Percentiles rank a stretch among this genome's conserved stretches.
phyloP scores from a whole-genome alignment of 345 rosid species.

The Moringa oleifera region DNA sequence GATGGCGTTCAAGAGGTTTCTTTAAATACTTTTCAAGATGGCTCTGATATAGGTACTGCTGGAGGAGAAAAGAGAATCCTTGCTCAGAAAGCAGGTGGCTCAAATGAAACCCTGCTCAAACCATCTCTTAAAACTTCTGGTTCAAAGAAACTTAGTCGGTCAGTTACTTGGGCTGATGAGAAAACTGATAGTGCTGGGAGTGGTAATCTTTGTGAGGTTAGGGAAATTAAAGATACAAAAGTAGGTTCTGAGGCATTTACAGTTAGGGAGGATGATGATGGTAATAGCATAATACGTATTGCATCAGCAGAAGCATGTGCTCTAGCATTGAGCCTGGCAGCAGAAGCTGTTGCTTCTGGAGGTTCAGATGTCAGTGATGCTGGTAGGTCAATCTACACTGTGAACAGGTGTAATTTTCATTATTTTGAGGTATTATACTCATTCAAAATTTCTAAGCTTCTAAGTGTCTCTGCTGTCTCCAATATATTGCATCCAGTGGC shows the following conservation, averaged over 20 bases:
- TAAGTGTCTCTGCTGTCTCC: neutral
- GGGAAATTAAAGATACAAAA: conserved; percentile 29
- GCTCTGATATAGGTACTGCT: conserved; percentile 12
- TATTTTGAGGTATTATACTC: conserved; percentile 4
- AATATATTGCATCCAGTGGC: conserved; percentile 37
- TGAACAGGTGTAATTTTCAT: no score
- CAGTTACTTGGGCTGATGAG: conserved; percentile 94
- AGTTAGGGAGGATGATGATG: conserved; percentile 24
- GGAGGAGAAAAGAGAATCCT: conserved; percentile 21
- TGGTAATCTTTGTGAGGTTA: conserved; percentile 50
- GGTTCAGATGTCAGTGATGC: conserved; percentile 46
- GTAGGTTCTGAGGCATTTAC: conserved; percentile 13
- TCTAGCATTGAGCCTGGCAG: conserved; percentile 67
- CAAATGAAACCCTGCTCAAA: conserved; percentile 35
- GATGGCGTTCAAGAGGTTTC: conserved; percentile 16
- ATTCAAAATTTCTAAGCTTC: conserved; percentile 7
- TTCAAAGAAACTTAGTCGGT: conserved; percentile 39
- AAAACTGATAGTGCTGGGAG: conserved; percentile 25
- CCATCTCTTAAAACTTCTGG: conserved; percentile 61
- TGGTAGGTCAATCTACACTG: conserved; percentile 29
- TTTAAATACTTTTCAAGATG: conserved; percentile 28
- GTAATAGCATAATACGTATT: conserved; percentile 28
- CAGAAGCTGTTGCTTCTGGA: conserved; percentile 64
- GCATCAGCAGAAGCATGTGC: conserved; percentile 84
- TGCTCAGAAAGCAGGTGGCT: conserved; percentile 24